Conservation (phyloP, 2,329 filamentous ascomycete species). For the Arachnomyces sp. region DNA sequence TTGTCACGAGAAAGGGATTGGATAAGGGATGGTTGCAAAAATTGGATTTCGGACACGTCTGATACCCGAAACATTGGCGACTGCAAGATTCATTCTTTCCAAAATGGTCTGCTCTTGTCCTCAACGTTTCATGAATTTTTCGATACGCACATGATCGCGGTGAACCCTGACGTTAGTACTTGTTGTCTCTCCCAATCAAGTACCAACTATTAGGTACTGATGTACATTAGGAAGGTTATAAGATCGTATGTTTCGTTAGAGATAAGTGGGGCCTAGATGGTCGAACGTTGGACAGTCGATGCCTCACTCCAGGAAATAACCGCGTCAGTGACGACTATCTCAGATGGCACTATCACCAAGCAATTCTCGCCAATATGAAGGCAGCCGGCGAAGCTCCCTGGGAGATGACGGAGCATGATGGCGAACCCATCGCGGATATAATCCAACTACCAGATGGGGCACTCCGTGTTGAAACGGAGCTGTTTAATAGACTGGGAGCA, state of each 20-base stretch:
- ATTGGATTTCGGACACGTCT: constrained; percentile 5
- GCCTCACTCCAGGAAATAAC: not conserved
- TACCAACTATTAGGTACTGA: no score
- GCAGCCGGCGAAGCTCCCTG: constrained; percentile 10
- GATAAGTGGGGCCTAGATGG: constrained; percentile 17
- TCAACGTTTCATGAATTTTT: constrained; percentile 15
- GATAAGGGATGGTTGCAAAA: no score
- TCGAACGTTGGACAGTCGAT: not conserved
- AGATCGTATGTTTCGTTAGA: constrained; percentile 18
- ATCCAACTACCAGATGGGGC: constrained; percentile 48
- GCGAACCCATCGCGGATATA: constrained; percentile 21
- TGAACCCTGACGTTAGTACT: constrained; percentile 19
- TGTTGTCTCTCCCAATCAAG: no score
- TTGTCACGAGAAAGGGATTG: constrained; percentile 16
- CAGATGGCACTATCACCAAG: constrained; percentile 16
- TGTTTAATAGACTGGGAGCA: constrained; percentile 18
- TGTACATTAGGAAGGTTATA: constrained; percentile 13
- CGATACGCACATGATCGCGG: constrained; percentile 16
- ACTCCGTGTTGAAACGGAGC: constrained; percentile 20
- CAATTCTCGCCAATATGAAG: constrained; percentile 14
- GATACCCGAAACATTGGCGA: constrained; percentile 5
- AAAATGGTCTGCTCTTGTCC: constrained; percentile 21
- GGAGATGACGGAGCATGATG: constrained; percentile 15
- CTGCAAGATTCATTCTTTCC: constrained; percentile 17
- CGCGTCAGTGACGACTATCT: constrained; percentile 14